Conservation (phyloP, 2,329 filamentous ascomycete species). For the Ilyonectria mors-panacis region DNA sequence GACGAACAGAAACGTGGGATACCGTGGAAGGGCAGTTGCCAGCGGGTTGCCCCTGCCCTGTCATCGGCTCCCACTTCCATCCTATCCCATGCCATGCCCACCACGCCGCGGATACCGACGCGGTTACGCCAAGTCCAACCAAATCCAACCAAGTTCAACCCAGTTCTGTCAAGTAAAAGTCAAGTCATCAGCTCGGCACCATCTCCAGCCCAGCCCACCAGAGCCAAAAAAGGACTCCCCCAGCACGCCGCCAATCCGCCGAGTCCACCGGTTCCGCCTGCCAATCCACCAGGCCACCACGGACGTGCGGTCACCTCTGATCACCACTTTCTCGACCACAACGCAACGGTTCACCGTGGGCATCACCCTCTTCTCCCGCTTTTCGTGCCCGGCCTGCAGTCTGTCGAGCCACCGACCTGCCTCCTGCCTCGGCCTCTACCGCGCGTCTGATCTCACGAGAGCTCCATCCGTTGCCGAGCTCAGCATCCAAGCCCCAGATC, state of each 20-base stretch:
- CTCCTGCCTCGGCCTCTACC: constrained; percentile 3
- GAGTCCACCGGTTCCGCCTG: constrained; percentile 13
- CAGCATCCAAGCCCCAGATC: constrained; percentile 5
- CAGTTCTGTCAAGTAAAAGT: neutral
- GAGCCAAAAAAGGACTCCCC: constrained; percentile 27
- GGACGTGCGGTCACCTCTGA: constrained; percentile 25
- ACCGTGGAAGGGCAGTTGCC: neutral
- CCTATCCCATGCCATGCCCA: constrained; percentile 8
- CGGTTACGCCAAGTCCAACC: constrained; percentile 10
- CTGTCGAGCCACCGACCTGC: constrained; percentile 11
- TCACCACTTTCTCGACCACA: constrained; percentile 18
- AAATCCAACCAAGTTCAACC: constrained; percentile 2
- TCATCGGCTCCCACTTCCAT: neutral
- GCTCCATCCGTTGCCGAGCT: constrained; percentile 20
- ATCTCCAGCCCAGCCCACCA: constrained; percentile 7
- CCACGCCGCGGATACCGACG: constrained; percentile 8
- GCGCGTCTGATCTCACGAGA: constrained; percentile 6
- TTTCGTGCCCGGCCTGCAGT: constrained; percentile 8
- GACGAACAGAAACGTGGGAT: neutral
- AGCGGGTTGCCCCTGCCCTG: constrained; percentile 4
- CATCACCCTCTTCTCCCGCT: constrained; percentile 15
- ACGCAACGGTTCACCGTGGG: constrained; percentile 14
- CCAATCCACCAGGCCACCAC: constrained; percentile 18
- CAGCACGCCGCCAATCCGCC: constrained; percentile 29
- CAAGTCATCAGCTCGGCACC: neutral